Percentiles rank a stretch among this genome's conserved stretches.
These are phyloP conservation scores for Thermothelomyces thermophilus DNA, from an alignment of 2,329 filamentous ascomycete genomes.

Conservation along the genomic window DNA sequence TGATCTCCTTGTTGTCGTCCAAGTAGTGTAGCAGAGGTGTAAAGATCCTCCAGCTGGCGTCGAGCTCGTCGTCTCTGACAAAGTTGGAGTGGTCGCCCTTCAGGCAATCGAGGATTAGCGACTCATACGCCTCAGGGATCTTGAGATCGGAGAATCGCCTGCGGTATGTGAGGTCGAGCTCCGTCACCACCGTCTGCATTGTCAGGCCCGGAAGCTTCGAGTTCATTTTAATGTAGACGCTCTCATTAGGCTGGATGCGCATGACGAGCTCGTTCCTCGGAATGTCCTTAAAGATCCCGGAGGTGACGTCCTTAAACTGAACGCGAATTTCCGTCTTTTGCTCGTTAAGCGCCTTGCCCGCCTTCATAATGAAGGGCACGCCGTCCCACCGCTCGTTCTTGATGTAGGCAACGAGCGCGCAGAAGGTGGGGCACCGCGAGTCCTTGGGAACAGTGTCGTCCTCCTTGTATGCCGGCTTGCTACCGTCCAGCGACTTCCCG, in stretches of 20 bases:
- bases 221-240: conserved; percentile 99
- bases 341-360: conserved; percentile 96
- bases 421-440: conserved; percentile 96
- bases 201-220: conserved; percentile 96
- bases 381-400: conserved; percentile 99
- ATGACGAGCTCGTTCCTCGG: conserved; percentile 98
- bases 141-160: conserved; percentile 98
- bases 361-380: conserved; percentile 98
- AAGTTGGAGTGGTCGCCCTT: conserved; percentile 99
- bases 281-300: conserved; percentile 99
- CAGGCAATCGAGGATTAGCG: conserved; percentile 89
- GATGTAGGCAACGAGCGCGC: conserved; percentile 93
- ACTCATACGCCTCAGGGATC: conserved; percentile 98
- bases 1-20: conserved; percentile 98
- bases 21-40: conserved; percentile 95
- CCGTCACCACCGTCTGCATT: conserved; percentile 98
- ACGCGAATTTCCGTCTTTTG: conserved; percentile 99
- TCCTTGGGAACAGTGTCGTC: conserved; percentile 97
- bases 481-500: conserved; percentile 89
- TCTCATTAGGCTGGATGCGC: conserved; percentile 98
- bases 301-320: conserved; percentile 99
- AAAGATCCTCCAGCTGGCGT: conserved; percentile 98
- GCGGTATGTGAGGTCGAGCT: conserved; percentile 96
- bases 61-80: conserved; percentile 91
- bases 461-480: conserved; percentile 96